Evolutionary conservation across 768 basidiomycete genomes (phyloP).

Genomic region (Amanita subjunquillea): DNA sequence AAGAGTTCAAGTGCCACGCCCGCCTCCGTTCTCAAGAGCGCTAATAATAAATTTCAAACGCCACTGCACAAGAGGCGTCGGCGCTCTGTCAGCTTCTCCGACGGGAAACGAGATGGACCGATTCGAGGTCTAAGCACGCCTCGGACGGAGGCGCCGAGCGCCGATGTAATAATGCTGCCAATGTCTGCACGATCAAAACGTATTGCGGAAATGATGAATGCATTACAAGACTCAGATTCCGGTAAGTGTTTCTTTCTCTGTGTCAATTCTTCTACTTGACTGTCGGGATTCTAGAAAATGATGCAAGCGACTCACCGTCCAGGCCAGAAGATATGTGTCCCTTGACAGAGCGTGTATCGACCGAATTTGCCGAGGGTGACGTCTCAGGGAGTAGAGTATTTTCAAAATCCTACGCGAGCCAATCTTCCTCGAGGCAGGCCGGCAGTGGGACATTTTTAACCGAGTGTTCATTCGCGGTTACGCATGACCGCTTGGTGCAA

Average conservation of each 20-base stretch:
- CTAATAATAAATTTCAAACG: constrained; percentile 38
- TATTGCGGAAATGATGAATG: constrained; percentile 72
- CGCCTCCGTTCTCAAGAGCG: constrained; percentile 46
- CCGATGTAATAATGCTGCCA: constrained; percentile 23
- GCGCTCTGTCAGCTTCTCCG: constrained; percentile 95
- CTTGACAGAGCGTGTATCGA: constrained; percentile 25
- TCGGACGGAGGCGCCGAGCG: constrained; percentile 27
- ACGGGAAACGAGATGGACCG: constrained; percentile 85
- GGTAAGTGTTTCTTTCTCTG: constrained; percentile 32
- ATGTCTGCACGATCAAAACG: constrained; percentile 69
- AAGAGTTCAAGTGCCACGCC: constrained; percentile 41
- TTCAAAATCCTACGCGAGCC: constrained; percentile 33
- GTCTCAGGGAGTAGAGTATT: constrained; percentile 28
- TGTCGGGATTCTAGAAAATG: constrained; percentile 18
- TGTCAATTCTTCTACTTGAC: constrained; percentile 7
- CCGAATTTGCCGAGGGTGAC: constrained; percentile 20
- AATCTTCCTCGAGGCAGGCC: constrained; percentile 20
- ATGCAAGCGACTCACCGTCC: constrained; percentile 45
- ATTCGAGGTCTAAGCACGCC: constrained; percentile 47
- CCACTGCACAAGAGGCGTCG: constrained; percentile 47
- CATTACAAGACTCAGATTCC: constrained; percentile 55
- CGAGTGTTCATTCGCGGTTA: constrained; percentile 91
- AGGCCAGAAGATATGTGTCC: constrained; percentile 42
- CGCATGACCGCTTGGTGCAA: constrained; percentile 85
- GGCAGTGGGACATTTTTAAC: constrained; percentile 62